These are phyloP conservation scores for Fusarium sp. DNA, from an alignment of 2,329 filamentous ascomycete genomes.

Conservation along the genomic window DNA sequence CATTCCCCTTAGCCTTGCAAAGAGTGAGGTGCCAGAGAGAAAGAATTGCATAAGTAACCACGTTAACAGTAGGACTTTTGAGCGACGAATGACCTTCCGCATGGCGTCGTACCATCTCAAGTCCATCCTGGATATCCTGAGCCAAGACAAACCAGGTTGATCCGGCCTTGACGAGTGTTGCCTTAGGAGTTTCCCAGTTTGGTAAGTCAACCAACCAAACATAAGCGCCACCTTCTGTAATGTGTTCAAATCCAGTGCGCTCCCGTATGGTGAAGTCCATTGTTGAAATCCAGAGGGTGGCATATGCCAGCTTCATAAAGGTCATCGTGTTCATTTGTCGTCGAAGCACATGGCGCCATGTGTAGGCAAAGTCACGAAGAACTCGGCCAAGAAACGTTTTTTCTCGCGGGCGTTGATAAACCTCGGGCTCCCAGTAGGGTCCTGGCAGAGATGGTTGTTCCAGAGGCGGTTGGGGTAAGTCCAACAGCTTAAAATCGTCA, in stretches of 20 bases:
- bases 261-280: background rate
- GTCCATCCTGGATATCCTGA: slow-evolving; percentile 15
- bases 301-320: slow-evolving; percentile 34
- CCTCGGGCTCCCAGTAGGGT: slow-evolving; percentile 31
- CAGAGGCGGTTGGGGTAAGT: background rate
- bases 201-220: slow-evolving; percentile 23
- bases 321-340: slow-evolving; percentile 23
- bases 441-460: background rate
- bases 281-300: slow-evolving; percentile 20
- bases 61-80: background rate
- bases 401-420: background rate
- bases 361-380: slow-evolving; percentile 26
- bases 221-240: slow-evolving; percentile 5
- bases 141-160: slow-evolving; percentile 33
- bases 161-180: slow-evolving; percentile 13
- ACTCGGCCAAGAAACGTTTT: slow-evolving; percentile 28
- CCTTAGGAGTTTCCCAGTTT: slow-evolving; percentile 25
- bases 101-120: slow-evolving; percentile 31
- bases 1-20: slow-evolving; percentile 16
- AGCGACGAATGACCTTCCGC: background rate
- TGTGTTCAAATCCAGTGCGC: slow-evolving; percentile 20
- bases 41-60: slow-evolving; percentile 18
- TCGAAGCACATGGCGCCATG: slow-evolving; percentile 39
- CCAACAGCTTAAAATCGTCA: slow-evolving; percentile 24
- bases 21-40: slow-evolving; percentile 22